A percentile compares a stretch with the other conserved stretches of the same genome.
Evolutionary conservation across 2,329 filamentous ascomycete genomes (phyloP).

Genomic region (Dothiorella sarmentorum): DNA sequence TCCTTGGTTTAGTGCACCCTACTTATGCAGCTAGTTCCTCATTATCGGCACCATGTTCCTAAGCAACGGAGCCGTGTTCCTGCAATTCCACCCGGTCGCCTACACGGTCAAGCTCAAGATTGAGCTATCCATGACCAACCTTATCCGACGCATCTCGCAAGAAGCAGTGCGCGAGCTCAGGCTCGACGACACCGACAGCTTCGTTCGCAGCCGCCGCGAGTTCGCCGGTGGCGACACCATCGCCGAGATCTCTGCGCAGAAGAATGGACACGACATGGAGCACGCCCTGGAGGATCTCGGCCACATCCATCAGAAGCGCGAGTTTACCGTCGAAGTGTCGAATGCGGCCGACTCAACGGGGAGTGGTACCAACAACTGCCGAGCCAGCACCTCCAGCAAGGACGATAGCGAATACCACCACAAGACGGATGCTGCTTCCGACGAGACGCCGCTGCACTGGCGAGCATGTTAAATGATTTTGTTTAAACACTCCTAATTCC

Average conservation of each 20-base stretch:
- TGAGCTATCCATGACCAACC: conserved; percentile 44
- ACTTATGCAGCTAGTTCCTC: background rate
- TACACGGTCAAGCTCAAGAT: conserved; percentile 46
- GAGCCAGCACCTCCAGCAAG: background rate
- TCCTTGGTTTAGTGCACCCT: background rate
- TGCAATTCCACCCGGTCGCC: conserved; percentile 42
- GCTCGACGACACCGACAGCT: background rate
- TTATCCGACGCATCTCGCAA: conserved; percentile 29
- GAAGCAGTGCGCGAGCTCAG: background rate
- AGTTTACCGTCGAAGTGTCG: background rate
- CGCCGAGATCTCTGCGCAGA: background rate
- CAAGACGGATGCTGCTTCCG: background rate
- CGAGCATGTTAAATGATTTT: background rate
- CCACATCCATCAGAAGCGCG: background rate
- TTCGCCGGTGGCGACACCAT: background rate
- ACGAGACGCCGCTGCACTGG: conserved; percentile 1
- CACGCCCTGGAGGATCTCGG: background rate
- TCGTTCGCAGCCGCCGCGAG: background rate
- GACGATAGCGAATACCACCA: background rate
- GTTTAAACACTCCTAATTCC: background rate
- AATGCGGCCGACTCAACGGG: background rate
- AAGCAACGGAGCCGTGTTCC: conserved; percentile 21
- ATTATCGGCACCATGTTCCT: conserved; percentile 18
- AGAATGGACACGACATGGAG: background rate
- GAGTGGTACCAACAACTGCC: background rate